Evolutionary conservation across 371 early-diverging fungal genomes (phyloP).

Genomic region (Chytridium lagenaria): DNA sequence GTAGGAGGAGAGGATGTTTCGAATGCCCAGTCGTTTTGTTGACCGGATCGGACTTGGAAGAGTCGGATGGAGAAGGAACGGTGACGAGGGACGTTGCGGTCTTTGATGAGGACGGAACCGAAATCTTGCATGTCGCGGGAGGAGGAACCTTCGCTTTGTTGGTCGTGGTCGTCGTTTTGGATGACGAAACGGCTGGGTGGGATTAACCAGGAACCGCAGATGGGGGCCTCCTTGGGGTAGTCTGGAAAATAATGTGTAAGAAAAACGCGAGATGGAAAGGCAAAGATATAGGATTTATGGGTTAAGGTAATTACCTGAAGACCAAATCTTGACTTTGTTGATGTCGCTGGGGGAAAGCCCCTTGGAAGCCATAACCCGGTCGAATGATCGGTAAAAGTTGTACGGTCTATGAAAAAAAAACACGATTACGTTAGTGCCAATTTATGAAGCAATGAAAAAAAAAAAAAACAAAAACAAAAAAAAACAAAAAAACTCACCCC

Average conservation of each 20-base stretch:
- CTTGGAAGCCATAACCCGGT: constrained; percentile 17
- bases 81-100: constrained; percentile 30
- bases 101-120: constrained; percentile 41
- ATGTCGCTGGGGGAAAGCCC: constrained; percentile 32
- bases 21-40: constrained; percentile 29
- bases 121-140: constrained; percentile 36
- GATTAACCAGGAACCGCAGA: constrained; percentile 37
- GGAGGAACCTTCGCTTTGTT: constrained; percentile 37
- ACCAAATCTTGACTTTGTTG: constrained; percentile 38
- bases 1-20: constrained; percentile 26
- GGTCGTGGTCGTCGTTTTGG: constrained; percentile 44
- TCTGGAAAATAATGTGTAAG: too few species aligned
- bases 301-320: too few species aligned
- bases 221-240: constrained; percentile 40
- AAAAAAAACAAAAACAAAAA: too few species aligned
- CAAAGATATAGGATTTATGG: too few species aligned
- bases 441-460: too few species aligned
- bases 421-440: too few species aligned
- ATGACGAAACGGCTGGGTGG: constrained; percentile 36
- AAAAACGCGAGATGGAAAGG: too few species aligned
- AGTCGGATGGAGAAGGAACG: constrained; percentile 29
- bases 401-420: too few species aligned
- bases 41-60: constrained; percentile 27
- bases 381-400: constrained; percentile 29
- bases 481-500: too few species aligned